These are phyloP conservation scores for Fusarium mexicanum DNA, from an alignment of 2,329 filamentous ascomycete genomes.

Conservation along the genomic window DNA sequence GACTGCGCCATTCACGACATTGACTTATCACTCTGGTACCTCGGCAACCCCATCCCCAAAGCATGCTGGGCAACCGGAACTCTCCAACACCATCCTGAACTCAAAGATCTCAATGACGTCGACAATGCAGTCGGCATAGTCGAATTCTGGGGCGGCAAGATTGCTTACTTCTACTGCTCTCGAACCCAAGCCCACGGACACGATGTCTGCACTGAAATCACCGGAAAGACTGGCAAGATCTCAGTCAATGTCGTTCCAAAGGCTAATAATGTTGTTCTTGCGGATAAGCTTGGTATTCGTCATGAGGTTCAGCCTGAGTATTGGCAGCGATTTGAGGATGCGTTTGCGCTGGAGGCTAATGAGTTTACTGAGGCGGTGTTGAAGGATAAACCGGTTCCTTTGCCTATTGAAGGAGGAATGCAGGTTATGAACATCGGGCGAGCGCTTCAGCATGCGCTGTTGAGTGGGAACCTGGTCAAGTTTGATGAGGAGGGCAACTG, in stretches of 20 bases:
- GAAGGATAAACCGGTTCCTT: constrained; percentile 49
- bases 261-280: constrained; percentile 63
- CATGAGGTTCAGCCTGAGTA: constrained; percentile 69
- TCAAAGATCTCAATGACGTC: constrained; percentile 40
- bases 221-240: constrained; percentile 72
- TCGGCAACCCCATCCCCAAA: constrained; percentile 31
- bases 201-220: constrained; percentile 70
- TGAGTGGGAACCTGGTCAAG: constrained; percentile 63
- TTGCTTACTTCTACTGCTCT: constrained; percentile 71
- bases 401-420: constrained; percentile 68
- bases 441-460: constrained; percentile 66
- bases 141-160: constrained; percentile 71
- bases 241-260: constrained; percentile 67
- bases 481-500: constrained; percentile 57
- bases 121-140: constrained; percentile 61
- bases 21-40: constrained; percentile 45
- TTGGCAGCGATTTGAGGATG: constrained; percentile 69
- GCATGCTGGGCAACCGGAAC: constrained; percentile 22
- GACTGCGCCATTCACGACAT: constrained; percentile 78
- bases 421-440: constrained; percentile 68
- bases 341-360: constrained; percentile 70
- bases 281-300: constrained; percentile 57
- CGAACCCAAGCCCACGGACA: constrained; percentile 74
- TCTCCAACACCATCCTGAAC: constrained; percentile 39
- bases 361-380: constrained; percentile 67